Base-by-base conservation (phyloP, 352 stramenopile species). In the Phytophthora europaea region DNA sequence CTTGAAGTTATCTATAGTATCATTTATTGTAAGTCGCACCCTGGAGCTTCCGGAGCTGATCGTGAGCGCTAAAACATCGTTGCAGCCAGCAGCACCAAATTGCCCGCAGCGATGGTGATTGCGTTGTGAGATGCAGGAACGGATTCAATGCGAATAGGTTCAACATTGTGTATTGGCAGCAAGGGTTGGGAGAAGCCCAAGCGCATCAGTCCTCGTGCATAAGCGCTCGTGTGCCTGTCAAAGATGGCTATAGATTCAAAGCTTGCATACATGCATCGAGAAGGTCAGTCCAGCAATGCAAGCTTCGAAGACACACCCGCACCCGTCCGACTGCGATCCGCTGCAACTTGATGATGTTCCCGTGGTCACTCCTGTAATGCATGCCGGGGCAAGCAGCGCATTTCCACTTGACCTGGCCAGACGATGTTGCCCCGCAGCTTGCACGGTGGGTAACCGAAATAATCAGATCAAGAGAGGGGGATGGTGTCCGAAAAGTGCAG, bases 391-490 rank as follows among this genome's bases (percentile, higher is more conserved):
- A 45, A 43, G 36, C 36, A 16, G 36, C 13, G 10, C 36, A 43
- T 43, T 43, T 43, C 4, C 10, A 43, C 28, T 31, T 28, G 28
- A 43, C 36, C 36, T 43, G 9, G 10, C 10, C 9, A 5, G 36
- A 51, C 18, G 9, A 9, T 12, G 43, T 23, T 51, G 43, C n/a
- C 43, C 43, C 43, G 43, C 43, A 51, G 43, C 43, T 51, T 51
- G 43, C 43, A 51, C 43, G 43, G 43, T 13, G 18, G 43, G 18
- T 3, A 51, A 6, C 16, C 43, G 16, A 51, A 9, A 51, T 51
- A 51, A 51, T 51, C 43, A 51, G 43, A 51, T 22, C 43, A 51
- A 51, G 43, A 51, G 43, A 51, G 43, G n/a, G 43, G 43, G 43
- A 12, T 51, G 43, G 43, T 51, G 43, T 9, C 43, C 8, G 43